Conservation (phyloP, 2,329 filamentous ascomycete genomes). For the Aspergillus aculeatus region DNA sequence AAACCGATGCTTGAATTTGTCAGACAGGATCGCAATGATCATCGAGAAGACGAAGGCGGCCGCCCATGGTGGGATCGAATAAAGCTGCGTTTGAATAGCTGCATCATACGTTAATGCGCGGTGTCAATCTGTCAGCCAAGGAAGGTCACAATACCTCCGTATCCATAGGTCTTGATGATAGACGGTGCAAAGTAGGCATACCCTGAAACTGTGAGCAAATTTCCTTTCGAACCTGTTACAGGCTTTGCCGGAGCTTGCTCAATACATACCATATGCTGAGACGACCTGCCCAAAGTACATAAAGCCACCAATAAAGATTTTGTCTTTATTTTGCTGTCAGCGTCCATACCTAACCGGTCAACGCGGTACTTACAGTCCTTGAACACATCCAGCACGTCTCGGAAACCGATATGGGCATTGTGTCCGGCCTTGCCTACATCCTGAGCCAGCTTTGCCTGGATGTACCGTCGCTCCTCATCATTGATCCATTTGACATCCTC, state of each 20-base stretch:
- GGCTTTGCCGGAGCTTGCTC: not conserved
- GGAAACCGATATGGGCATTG: slow-evolving; percentile 59
- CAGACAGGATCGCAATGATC: slow-evolving; percentile 69
- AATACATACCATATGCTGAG: slow-evolving; percentile 61
- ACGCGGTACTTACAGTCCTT: slow-evolving; percentile 56
- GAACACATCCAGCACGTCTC: slow-evolving; percentile 63
- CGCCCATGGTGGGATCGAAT: slow-evolving; percentile 60
- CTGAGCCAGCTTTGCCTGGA: slow-evolving; percentile 64
- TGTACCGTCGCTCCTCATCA: slow-evolving; percentile 65
- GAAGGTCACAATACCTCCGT: slow-evolving; percentile 41
- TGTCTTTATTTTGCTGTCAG: slow-evolving; percentile 41
- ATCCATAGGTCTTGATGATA: slow-evolving; percentile 68
- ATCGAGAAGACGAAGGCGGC: slow-evolving; percentile 78
- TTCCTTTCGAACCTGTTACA: not conserved
- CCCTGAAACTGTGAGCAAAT: slow-evolving; percentile 28
- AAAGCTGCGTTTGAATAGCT: slow-evolving; percentile 53
- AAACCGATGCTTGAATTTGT: slow-evolving; percentile 71
- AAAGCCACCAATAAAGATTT: slow-evolving; percentile 70
- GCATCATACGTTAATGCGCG: slow-evolving; percentile 7
- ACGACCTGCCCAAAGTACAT: slow-evolving; percentile 83
- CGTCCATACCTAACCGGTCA: not conserved
- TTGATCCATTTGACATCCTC: slow-evolving; percentile 72
- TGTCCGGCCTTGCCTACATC: slow-evolving; percentile 68
- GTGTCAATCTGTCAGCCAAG: not conserved
- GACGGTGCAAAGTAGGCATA: slow-evolving; percentile 76